Conservation (phyloP, 2,329 filamentous ascomycete genomes). For the Fusarium clavum region DNA sequence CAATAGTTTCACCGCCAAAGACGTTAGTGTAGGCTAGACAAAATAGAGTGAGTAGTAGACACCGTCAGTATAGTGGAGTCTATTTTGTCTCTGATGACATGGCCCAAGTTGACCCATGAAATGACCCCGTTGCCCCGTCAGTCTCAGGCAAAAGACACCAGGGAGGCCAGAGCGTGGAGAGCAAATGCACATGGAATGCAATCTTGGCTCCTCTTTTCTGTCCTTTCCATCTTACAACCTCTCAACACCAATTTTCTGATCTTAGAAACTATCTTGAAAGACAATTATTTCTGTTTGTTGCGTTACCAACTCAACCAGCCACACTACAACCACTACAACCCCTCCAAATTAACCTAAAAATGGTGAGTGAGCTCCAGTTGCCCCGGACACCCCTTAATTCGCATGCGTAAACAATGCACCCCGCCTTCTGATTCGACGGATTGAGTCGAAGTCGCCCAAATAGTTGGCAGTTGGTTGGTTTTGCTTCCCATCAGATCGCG, state of each 20-base stretch:
- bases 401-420: constrained; percentile 51
- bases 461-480: constrained; percentile 42
- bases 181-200: constrained; percentile 40
- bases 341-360: constrained; percentile 45
- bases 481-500: constrained; percentile 35
- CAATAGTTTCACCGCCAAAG: constrained; percentile 40
- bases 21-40: constrained; percentile 20
- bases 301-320: constrained; percentile 33
- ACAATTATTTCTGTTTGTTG: constrained; percentile 9
- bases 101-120: constrained; percentile 30
- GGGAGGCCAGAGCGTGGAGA: constrained; percentile 43
- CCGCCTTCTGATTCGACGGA: constrained; percentile 53
- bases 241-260: constrained; percentile 37
- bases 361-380: constrained; percentile 55
- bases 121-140: constrained; percentile 49
- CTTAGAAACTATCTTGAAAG: constrained; percentile 21
- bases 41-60: neutral
- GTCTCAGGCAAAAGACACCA: constrained; percentile 44
- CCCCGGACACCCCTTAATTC: constrained; percentile 47
- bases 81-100: constrained; percentile 14
- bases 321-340: constrained; percentile 16
- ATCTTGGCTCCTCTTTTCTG: constrained; percentile 39
- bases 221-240: constrained; percentile 42
- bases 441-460: constrained; percentile 19
- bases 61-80: rapidly evolving